Percentiles rank a stretch among this genome's conserved stretches.
These are phyloP conservation scores for Coemansia aciculifera DNA, from an alignment of 192 early-diverging fungal species.

Conservation along the genomic window DNA sequence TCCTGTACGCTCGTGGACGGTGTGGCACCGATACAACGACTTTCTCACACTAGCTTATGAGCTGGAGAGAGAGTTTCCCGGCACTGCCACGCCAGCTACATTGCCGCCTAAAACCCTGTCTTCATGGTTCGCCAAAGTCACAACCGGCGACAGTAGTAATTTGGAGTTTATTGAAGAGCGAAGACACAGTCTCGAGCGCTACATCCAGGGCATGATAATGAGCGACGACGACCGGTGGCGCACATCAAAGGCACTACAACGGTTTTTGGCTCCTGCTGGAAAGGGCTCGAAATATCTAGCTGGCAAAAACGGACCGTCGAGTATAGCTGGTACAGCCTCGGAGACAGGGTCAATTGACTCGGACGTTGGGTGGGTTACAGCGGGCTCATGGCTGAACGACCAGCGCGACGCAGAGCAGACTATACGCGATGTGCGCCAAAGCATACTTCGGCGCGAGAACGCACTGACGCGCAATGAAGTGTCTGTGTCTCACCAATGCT, in stretches of 20 bases:
- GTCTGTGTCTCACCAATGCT: constrained; percentile 72
- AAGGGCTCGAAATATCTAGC: constrained; percentile 58
- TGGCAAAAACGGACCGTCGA: constrained; percentile 32
- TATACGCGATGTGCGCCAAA: constrained; percentile 70
- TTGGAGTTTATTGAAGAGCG: constrained; percentile 66
- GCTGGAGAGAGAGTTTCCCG: constrained; percentile 66
- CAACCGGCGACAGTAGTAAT: constrained; percentile 20
- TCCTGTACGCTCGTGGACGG: constrained; percentile 78
- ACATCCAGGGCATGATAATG: constrained; percentile 71
- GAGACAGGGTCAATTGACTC: constrained; percentile 36
- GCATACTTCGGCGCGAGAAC: constrained; percentile 72
- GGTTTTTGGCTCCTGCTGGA: constrained; percentile 63
- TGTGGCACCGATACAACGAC: constrained; percentile 86
- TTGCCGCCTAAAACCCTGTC: constrained; percentile 78
- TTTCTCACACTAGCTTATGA: constrained; percentile 72
- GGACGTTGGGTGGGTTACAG: constrained; percentile 56
- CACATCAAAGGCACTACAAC: constrained; percentile 66
- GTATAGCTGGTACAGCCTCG: constrained; percentile 23
- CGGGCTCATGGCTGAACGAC: constrained; percentile 82
- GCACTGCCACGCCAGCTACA: constrained; percentile 58
- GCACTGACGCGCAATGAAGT: constrained; percentile 73
- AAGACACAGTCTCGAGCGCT: constrained; percentile 73
- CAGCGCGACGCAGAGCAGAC: constrained; percentile 62
- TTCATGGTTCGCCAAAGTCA: constrained; percentile 50
- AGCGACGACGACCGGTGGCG: constrained; percentile 77